Percentiles rank a stretch among this genome's conserved stretches.
phyloP scores from a whole-genome alignment of 1,284 basidiomycete species.

The Rhodotorula sp. region DNA sequence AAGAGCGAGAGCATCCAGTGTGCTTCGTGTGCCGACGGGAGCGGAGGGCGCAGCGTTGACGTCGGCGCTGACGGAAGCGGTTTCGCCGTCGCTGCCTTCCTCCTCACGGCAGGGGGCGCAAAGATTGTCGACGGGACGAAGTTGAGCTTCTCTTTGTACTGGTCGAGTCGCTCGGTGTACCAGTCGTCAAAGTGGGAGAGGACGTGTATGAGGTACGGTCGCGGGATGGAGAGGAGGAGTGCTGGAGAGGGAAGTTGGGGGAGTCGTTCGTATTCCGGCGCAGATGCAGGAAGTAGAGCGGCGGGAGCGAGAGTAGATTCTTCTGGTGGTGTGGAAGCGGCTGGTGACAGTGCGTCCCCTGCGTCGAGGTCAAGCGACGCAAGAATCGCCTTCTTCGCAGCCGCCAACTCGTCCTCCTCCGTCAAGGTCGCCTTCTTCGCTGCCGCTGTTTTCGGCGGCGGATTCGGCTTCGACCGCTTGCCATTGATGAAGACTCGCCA shows the following conservation, averaged over 20 bases:
- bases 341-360: background rate
- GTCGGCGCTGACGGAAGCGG: background rate
- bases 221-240: slow-evolving; percentile 22
- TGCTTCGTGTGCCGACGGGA: slow-evolving; percentile 64
- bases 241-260: slow-evolving; percentile 34
- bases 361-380: slow-evolving; percentile 36
- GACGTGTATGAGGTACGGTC: slow-evolving; percentile 59
- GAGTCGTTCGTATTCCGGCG: slow-evolving; percentile 24
- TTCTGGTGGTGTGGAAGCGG: background rate
- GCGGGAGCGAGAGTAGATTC: slow-evolving; percentile 2
- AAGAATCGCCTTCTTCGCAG: slow-evolving; percentile 27
- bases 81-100: slow-evolving; percentile 4
- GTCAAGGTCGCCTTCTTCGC: background rate
- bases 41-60: slow-evolving; percentile 46
- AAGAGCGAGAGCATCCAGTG: slow-evolving; percentile 83
- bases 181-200: slow-evolving; percentile 79
- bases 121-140: slow-evolving; percentile 42
- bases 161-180: slow-evolving; percentile 64
- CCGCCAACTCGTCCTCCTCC: slow-evolving; percentile 13
- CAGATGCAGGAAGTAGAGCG: slow-evolving; percentile 2
- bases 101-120: slow-evolving; percentile 32
- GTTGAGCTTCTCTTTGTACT: slow-evolving; percentile 45
- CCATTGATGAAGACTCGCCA: slow-evolving; percentile 43
- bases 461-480: slow-evolving; percentile 18
- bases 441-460: too few species aligned